A percentile compares a stretch with the other conserved stretches of the same genome.
Evolutionary conservation across 441 rosid species (phyloP).

Genomic region (Pelargonium australe): DNA sequence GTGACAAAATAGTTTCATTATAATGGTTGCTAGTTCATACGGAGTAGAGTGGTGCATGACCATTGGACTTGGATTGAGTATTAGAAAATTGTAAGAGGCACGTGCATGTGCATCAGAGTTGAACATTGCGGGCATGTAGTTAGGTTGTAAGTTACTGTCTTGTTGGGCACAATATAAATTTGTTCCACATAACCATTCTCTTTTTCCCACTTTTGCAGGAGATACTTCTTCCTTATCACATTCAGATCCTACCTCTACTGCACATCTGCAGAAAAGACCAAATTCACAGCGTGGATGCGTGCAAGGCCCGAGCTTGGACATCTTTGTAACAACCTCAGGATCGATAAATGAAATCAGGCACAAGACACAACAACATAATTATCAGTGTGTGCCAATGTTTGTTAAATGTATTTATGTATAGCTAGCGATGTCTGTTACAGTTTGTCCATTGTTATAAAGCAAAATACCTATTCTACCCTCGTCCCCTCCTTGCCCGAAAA

Average conservation of each 20-base stretch:
- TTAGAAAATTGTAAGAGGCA: too few relatives aligned
- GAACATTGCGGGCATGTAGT: too few relatives aligned
- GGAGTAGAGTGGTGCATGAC: too few relatives aligned
- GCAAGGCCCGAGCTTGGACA: constrained; percentile 92
- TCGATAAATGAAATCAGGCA: constrained; percentile 48
- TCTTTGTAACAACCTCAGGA: constrained; percentile 82
- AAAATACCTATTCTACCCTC: background rate
- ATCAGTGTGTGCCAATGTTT: constrained; percentile 8
- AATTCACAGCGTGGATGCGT: constrained; percentile 74
- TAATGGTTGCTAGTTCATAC: too few relatives aligned
- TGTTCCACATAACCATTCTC: background rate
- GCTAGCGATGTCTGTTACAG: constrained; percentile 23
- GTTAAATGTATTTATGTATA: constrained; percentile 35
- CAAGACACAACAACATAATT: background rate
- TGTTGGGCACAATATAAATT: background rate
- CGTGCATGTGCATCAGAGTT: too few relatives aligned
- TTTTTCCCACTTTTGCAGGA: constrained; percentile 44
- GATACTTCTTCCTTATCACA: constrained; percentile 81
- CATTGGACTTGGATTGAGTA: too few relatives aligned
- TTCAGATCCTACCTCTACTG: constrained; percentile 85
- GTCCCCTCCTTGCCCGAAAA: background rate
- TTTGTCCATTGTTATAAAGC: constrained; percentile 9
- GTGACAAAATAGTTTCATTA: background rate
- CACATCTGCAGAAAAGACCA: constrained; percentile 48
- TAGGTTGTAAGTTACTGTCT: background rate